These are phyloP conservation scores for Graphiopsis chlorocephala DNA, from an alignment of 2,329 filamentous ascomycete genomes.

Conservation along the genomic window DNA sequence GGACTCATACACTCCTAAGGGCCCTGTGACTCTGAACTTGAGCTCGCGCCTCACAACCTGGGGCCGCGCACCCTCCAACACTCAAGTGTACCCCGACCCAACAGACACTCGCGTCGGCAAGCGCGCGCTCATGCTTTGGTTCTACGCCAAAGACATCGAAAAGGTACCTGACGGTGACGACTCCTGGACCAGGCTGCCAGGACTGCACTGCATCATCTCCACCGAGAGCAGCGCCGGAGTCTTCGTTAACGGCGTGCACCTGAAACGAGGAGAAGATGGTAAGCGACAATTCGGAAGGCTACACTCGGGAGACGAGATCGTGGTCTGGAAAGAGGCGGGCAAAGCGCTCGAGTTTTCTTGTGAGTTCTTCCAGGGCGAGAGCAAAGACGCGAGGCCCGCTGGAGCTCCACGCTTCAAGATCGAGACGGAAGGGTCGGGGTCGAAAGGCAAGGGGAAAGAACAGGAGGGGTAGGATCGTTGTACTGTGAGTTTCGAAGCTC, in stretches of 20 bases:
- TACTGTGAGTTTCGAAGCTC: neutral
- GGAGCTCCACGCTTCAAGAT: neutral
- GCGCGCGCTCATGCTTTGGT: slow-evolving; percentile 72
- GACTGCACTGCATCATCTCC: slow-evolving; percentile 68
- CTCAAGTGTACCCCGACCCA: slow-evolving; percentile 60
- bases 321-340: slow-evolving; percentile 56
- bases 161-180: slow-evolving; percentile 49
- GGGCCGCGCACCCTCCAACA: slow-evolving; percentile 70
- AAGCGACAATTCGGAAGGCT: slow-evolving; percentile 62
- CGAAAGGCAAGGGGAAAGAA: neutral
- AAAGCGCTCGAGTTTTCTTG: slow-evolving; percentile 42
- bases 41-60: slow-evolving; percentile 69
- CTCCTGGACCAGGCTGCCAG: slow-evolving; percentile 52
- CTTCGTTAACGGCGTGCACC: slow-evolving; percentile 67
- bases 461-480: neutral
- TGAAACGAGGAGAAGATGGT: slow-evolving; percentile 56
- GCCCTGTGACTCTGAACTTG: slow-evolving; percentile 63
- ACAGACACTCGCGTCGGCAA: slow-evolving; percentile 74
- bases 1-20: slow-evolving; percentile 51
- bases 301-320: slow-evolving; percentile 73
- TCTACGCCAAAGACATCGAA: slow-evolving; percentile 69
- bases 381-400: slow-evolving; percentile 7
- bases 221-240: slow-evolving; percentile 78
- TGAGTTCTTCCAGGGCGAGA: slow-evolving; percentile 41
- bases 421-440: neutral